These are phyloP conservation scores for Pseudopyrenochaeta lycopersici DNA, from an alignment of 2,329 filamentous ascomycete species.

Conservation along the genomic window DNA sequence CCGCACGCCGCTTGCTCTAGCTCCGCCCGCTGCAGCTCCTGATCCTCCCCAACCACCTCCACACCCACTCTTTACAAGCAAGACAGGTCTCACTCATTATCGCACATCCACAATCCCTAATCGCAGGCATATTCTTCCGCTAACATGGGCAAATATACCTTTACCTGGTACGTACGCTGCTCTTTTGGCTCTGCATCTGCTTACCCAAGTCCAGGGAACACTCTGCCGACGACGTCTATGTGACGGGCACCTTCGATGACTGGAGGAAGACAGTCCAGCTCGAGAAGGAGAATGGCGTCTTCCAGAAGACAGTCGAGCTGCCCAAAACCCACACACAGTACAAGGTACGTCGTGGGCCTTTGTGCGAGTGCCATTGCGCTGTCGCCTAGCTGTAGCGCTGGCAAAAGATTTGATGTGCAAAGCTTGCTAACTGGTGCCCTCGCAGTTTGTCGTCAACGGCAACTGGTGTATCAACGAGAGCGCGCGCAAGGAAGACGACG, in stretches of 20 bases:
- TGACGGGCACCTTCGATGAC: constrained; percentile 94
- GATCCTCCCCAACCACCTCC: constrained; percentile 34
- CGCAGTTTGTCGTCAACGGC: constrained; percentile 93
- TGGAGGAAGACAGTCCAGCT: constrained; percentile 90
- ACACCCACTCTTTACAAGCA: constrained; percentile 24
- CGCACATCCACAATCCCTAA: constrained; percentile 20
- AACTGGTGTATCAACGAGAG: constrained; percentile 85
- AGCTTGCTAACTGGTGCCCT: constrained; percentile 23
- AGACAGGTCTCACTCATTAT: constrained; percentile 40
- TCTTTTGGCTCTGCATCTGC: constrained; percentile 18
- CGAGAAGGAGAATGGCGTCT: constrained; percentile 74
- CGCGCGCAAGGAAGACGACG: constrained; percentile 83
- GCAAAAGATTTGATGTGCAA: constrained; percentile 10
- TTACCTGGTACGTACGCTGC: constrained; percentile 69
- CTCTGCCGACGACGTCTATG: constrained; percentile 84
- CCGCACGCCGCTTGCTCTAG: constrained; percentile 32
- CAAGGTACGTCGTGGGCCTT: constrained; percentile 73
- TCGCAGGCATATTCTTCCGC: constrained; percentile 25
- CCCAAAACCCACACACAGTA: constrained; percentile 81
- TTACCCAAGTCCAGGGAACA: constrained; percentile 71
- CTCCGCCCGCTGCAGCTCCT: constrained; percentile 33
- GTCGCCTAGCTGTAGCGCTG: constrained; percentile 7
- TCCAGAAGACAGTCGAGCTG: constrained; percentile 83
- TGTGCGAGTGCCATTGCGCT: constrained; percentile 4
- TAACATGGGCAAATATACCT: constrained; percentile 72